Percentiles rank a stretch among this genome's conserved stretches.
These are phyloP conservation scores for Spathaspora arborariae DNA, from an alignment of 805 yeast genomes.

Conservation along the genomic window DNA sequence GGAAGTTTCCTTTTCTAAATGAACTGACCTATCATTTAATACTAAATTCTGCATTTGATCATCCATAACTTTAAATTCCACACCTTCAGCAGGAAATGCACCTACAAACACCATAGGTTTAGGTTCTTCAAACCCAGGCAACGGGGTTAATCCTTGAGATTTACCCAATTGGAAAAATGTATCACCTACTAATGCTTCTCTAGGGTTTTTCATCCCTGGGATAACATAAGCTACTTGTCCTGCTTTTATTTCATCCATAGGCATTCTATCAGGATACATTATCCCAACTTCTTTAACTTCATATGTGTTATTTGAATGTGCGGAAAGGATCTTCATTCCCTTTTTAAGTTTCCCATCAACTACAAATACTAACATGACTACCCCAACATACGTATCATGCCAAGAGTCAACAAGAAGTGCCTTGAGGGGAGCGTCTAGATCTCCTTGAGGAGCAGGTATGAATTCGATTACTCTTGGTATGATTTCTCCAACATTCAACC, in stretches of 20 bases:
- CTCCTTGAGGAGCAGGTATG: slow-evolving; percentile 77
- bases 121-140: slow-evolving; percentile 94
- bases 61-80: slow-evolving; percentile 82
- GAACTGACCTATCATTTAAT: slow-evolving; percentile 87
- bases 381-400: slow-evolving; percentile 93
- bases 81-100: slow-evolving; percentile 94
- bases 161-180: slow-evolving; percentile 67
- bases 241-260: slow-evolving; percentile 62
- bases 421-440: slow-evolving; percentile 48
- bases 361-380: slow-evolving; percentile 75
- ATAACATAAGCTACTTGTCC: slow-evolving; percentile 95
- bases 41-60: slow-evolving; percentile 87
- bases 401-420: slow-evolving; percentile 93
- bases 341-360: slow-evolving; percentile 77
- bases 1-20: slow-evolving; percentile 85
- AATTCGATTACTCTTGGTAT: slow-evolving; percentile 77
- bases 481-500: slow-evolving; percentile 71
- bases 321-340: slow-evolving; percentile 75
- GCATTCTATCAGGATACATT: slow-evolving; percentile 84
- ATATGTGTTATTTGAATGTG: slow-evolving; percentile 69
- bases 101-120: slow-evolving; percentile 99
- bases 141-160: slow-evolving; percentile 57
- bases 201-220: slow-evolving; percentile 89
- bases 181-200: slow-evolving; percentile 89
- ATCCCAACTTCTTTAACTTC: slow-evolving; percentile 93